Evolutionary conservation across 1,284 basidiomycete genomes (phyloP), one percentile per base, ranked within the genome.

Genomic region (Fomitopsis pinicola): DNA sequence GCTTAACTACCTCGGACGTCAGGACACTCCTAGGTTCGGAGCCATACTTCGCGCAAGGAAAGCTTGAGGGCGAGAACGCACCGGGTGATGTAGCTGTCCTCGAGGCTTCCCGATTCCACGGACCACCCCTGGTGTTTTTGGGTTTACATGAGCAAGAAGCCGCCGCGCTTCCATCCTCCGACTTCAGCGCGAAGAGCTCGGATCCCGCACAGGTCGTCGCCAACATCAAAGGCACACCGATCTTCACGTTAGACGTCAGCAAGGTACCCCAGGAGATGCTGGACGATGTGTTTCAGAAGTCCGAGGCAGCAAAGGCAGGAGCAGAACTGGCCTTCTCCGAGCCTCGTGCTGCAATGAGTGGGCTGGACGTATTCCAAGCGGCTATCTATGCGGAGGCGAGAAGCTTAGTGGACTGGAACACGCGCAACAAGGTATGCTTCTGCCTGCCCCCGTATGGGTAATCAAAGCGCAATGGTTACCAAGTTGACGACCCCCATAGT

Each of bases 381-480:
- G 87, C 83, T 1, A 75, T 96, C 0, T 92, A 91, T 69, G 90
- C 92, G 0, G 80, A 84, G 59, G 91, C 87, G 2, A 79, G 92
- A 63, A 91, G 89, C 58, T 80, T 97, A 81, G 79, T 90, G 7
- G 95, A 97, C 72, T 97, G 95, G 95, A 96, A 96, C 72, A 79
- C 78, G 55, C 80, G 94, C 59, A 95, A 95, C 73, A 92, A 88
- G 79, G 92, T 87, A 67, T 48, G 73, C 52, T 54, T 63, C 40
- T 22, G 55, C 42, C 42, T 36, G 42, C 55, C n/a, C n/a, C 30
- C 58, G 59, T 35, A 57, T 22, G 22, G 30, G 30, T 8, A 33
- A 33, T 33, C 22, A 8, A 33, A 45, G 58, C 63, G 9, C 38
- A 50, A 42, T 52, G 19, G 57, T 45, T 59, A 58, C 30, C 22